These are phyloP conservation scores for Helicostylum pulchrum DNA, from an alignment of 192 early-diverging fungal species.

Conservation along the genomic window DNA sequence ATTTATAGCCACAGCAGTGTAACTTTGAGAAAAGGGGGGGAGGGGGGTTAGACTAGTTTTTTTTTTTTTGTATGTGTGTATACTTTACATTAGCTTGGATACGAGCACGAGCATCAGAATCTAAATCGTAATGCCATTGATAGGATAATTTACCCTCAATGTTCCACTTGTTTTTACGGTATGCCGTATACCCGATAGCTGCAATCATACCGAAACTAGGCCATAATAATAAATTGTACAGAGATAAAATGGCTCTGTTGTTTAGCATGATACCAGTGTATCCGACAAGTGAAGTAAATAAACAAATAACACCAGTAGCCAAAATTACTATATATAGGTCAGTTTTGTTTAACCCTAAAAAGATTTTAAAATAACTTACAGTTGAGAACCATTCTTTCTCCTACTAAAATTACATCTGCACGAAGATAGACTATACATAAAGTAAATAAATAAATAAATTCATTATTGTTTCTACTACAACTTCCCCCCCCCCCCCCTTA, in stretches of 20 bases:
- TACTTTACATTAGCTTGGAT: slow-evolving; percentile 38
- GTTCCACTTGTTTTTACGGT: slow-evolving; percentile 36
- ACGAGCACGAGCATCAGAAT: slow-evolving; percentile 21
- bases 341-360: not conserved
- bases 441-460: not conserved
- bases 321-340: slow-evolving; percentile 28
- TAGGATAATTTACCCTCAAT: slow-evolving; percentile 34
- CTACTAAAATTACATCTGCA: slow-evolving; percentile 33
- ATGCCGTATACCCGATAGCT: slow-evolving; percentile 45
- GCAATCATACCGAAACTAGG: slow-evolving; percentile 45
- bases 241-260: slow-evolving; percentile 38
- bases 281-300: slow-evolving; percentile 38
- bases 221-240: slow-evolving; percentile 48
- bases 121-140: slow-evolving; percentile 36
- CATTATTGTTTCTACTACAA: no score
- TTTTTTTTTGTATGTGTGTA: not conserved
- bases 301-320: slow-evolving; percentile 35
- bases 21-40: slow-evolving; percentile 22
- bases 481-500: not conserved
- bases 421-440: slow-evolving; percentile 28
- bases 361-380: slow-evolving; percentile 19
- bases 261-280: slow-evolving; percentile 48
- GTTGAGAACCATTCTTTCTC: slow-evolving; percentile 24
- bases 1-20: slow-evolving; percentile 48
- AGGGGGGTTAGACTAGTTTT: no score